Evolutionary conservation across 768 basidiomycete species (phyloP).

Genomic region (Sarcomyxa edulis): DNA sequence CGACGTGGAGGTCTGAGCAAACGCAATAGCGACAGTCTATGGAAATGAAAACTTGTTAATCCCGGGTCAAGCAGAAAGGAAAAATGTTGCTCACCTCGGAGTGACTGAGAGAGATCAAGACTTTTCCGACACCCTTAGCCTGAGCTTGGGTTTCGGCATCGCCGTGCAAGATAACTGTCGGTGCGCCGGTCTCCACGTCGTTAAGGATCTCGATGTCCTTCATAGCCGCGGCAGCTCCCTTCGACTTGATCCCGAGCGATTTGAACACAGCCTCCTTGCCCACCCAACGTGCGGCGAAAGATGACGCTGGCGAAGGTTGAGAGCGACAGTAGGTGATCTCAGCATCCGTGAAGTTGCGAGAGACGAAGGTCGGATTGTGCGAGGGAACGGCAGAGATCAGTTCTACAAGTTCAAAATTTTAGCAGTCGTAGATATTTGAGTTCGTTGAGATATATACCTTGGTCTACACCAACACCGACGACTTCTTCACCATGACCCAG

Average conservation of each 20-base stretch:
- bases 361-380: constrained; percentile 79
- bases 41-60: constrained; percentile 4
- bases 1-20: constrained; percentile 66
- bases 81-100: constrained; percentile 60
- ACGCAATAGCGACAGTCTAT: constrained; percentile 86
- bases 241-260: constrained; percentile 82
- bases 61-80: neutral
- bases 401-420: constrained; percentile 57
- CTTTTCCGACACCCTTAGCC: constrained; percentile 63
- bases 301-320: constrained; percentile 85
- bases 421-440: constrained; percentile 6
- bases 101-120: constrained; percentile 87
- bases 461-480: constrained; percentile 84
- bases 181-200: constrained; percentile 71
- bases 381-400: constrained; percentile 91
- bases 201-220: constrained; percentile 96
- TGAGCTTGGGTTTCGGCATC: constrained; percentile 74
- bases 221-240: constrained; percentile 93
- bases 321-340: constrained; percentile 82
- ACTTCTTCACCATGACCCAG: constrained; percentile 29
- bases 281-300: constrained; percentile 95
- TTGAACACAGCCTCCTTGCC: constrained; percentile 99
- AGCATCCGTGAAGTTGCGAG: constrained; percentile 88
- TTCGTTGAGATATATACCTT: constrained; percentile 42
- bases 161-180: constrained; percentile 71